Evolutionary conservation across 805 yeast genomes (phyloP).

Genomic region (Starmerella vaccinii): DNA sequence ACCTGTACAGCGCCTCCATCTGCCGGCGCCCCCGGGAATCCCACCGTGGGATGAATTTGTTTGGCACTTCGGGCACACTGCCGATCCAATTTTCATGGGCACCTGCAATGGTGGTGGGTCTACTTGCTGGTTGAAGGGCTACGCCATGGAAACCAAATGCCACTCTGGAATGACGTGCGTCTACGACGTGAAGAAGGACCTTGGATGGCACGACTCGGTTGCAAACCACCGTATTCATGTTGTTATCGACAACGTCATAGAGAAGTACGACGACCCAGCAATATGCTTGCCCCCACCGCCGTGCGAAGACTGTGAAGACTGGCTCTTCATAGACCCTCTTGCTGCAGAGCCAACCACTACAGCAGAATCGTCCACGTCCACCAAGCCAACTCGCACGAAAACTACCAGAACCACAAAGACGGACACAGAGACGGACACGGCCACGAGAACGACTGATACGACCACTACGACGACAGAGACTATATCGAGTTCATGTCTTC

Average conservation of each 20-base stretch:
- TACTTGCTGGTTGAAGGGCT: conserved; percentile 82
- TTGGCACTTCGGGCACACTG: conserved; percentile 95
- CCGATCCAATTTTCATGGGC: conserved; percentile 95
- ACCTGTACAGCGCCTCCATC: conserved; percentile 72
- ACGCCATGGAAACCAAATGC: conserved; percentile 93
- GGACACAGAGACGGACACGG: conserved; percentile 6
- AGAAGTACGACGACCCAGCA: conserved; percentile 67
- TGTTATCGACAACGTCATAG: conserved; percentile 71
- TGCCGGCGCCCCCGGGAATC: conserved; percentile 88
- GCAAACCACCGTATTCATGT: conserved; percentile 83
- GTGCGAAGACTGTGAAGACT: conserved; percentile 81
- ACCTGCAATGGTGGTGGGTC: conserved; percentile 91
- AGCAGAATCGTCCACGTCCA: conserved; percentile 1
- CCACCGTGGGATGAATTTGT: conserved; percentile 68
- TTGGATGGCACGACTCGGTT: conserved; percentile 84
- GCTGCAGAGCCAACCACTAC: conserved; percentile 6
- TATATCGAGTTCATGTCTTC: conserved; percentile 1
- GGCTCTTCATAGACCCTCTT: conserved; percentile 51
- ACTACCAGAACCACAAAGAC: neutral
- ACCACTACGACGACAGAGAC: neutral
- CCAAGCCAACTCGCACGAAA: neutral
- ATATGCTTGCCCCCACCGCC: conserved; percentile 54
- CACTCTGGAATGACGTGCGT: conserved; percentile 82
- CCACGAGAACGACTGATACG: conserved; percentile 1
- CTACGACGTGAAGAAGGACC: conserved; percentile 79